Evolutionary conservation across 1,284 basidiomycete species (phyloP).

Genomic region (Ganoderma lingzhi): DNA sequence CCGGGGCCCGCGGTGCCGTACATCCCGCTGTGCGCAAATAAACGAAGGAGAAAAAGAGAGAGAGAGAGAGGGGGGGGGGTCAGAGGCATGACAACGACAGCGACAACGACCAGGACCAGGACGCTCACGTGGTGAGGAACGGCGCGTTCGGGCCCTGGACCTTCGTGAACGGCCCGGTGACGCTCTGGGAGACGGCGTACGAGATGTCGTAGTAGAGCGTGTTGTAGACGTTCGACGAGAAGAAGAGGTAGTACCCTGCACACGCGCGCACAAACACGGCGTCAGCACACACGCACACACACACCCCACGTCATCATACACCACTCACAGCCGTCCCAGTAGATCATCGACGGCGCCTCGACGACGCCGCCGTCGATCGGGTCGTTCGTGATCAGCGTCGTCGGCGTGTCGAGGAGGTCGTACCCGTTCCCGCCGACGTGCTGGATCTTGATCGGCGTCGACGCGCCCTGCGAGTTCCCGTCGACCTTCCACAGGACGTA

Average conservation of each 20-base stretch:
- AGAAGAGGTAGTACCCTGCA: conserved; percentile 32
- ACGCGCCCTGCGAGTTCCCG: not conserved
- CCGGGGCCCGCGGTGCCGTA: conserved; percentile 11
- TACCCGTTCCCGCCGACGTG: conserved; percentile 11
- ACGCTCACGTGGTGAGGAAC: conserved; percentile 9
- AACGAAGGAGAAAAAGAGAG: no score
- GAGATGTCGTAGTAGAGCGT: conserved; percentile 34
- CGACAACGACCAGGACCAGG: not conserved
- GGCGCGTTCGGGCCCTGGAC: conserved; percentile 17
- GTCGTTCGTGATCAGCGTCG: conserved; percentile 1
- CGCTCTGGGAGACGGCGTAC: conserved; percentile 34
- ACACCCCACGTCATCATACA: no score
- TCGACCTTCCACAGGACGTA: not conserved
- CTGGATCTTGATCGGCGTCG: conserved; percentile 13
- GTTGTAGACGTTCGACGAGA: conserved; percentile 35
- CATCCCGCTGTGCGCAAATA: conserved; percentile 4
- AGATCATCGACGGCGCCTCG: not conserved
- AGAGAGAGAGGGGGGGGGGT: not conserved
- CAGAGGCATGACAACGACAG: not conserved
- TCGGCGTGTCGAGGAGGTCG: conserved; percentile 9
- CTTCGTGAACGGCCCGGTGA: conserved; percentile 37
- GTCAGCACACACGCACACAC: not conserved
- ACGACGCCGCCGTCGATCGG: conserved; percentile 6
- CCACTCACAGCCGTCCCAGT: conserved; percentile 1
- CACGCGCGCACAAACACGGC: not conserved